phyloP scores from a whole-genome alignment of 805 yeast species.

The Myxozyma monticola region DNA sequence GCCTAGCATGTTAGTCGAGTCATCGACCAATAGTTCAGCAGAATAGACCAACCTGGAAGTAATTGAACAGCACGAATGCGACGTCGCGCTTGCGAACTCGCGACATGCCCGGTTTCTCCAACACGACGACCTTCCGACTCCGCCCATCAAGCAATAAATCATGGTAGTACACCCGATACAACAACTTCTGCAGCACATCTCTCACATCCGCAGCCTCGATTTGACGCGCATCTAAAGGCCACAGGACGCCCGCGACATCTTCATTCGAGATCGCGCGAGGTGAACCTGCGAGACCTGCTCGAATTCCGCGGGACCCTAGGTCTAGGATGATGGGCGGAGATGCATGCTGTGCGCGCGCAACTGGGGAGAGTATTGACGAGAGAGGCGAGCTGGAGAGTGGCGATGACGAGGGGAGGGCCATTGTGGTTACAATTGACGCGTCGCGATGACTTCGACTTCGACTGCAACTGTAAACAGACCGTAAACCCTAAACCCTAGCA shows the following conservation, averaged over 20 bases:
- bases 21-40: background rate
- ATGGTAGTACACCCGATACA: constrained; percentile 6
- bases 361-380: constrained; percentile 17
- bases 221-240: no score
- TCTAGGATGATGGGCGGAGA: constrained; percentile 25
- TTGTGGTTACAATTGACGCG: no score
- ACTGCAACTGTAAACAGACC: no score
- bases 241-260: background rate
- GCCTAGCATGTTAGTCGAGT: constrained; percentile 1
- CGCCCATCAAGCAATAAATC: constrained; percentile 13
- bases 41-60: constrained; percentile 14
- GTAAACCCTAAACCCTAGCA: no score
- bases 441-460: no score
- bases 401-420: no score
- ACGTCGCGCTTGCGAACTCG: constrained; percentile 11
- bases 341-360: constrained; percentile 8
- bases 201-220: no score
- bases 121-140: constrained; percentile 22
- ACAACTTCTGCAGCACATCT: constrained; percentile 7
- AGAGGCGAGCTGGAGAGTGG: constrained; percentile 5
- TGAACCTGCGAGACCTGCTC: constrained; percentile 25
- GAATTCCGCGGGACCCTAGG: constrained; percentile 23
- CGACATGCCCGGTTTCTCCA: constrained; percentile 22
- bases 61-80: constrained; percentile 20
- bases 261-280: background rate